Evolutionary conservation across 495 filamentous ascomycete genomes (phyloP).

Genomic region (Hyaloscypha hepaticicola): DNA sequence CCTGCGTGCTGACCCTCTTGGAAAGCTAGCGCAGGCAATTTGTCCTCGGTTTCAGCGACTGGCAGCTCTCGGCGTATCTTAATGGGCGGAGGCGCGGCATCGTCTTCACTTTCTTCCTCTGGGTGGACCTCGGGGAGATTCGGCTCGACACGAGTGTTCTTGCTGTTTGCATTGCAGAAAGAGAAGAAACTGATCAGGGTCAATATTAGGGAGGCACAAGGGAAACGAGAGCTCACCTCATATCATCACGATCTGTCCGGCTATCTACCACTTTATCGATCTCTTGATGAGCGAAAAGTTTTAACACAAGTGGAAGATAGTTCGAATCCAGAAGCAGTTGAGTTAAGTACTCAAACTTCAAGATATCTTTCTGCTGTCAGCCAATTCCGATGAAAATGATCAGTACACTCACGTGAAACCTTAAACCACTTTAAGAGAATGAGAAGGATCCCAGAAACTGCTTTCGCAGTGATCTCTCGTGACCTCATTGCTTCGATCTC

Average conservation of each 20-base stretch:
- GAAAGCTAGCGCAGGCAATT: constrained; percentile 36
- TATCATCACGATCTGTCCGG: constrained; percentile 76
- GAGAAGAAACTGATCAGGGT: constrained; percentile 69
- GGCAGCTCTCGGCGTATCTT: constrained; percentile 36
- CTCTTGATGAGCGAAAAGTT: constrained; percentile 90
- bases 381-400: background rate
- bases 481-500: constrained; percentile 77
- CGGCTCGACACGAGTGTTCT: constrained; percentile 10
- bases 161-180: constrained; percentile 61
- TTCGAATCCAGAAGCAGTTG: constrained; percentile 92
- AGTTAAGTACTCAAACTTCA: constrained; percentile 94
- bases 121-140: background rate
- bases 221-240: constrained; percentile 57
- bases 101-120: constrained; percentile 52
- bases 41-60: constrained; percentile 24
- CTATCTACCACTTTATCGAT: constrained; percentile 84
- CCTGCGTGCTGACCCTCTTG: constrained; percentile 32
- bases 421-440: constrained; percentile 96
- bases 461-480: constrained; percentile 86
- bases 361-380: constrained; percentile 63
- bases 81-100: constrained; percentile 83
- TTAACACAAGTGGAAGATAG: constrained; percentile 87
- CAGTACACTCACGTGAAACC: constrained; percentile 70
- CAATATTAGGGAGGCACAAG: background rate
- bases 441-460: constrained; percentile 80